Evolutionary conservation across 2,329 filamentous ascomycete species (phyloP), one percentile per base, ranked within the genome.

Genomic region (Chrysosporium keratinophilum): DNA sequence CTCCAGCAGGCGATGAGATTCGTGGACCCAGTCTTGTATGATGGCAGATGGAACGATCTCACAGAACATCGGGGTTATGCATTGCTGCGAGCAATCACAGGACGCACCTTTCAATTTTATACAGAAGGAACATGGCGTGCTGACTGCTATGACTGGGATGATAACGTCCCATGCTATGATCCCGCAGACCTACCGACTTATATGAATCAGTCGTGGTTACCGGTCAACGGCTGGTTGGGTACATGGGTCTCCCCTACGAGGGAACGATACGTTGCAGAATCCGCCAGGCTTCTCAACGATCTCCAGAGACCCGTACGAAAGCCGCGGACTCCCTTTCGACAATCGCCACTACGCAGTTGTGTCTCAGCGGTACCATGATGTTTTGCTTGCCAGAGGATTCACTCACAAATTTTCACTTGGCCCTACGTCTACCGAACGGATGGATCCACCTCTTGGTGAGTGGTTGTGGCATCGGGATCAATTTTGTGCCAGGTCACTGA

Each of bases 1-100:
- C 35, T 57, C 14, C 7, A 37, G 11, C 52, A 57, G 37, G 58
- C 58, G 17, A 50, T 60, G 47, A 58, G 40, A 20, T 55, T 40
- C 23, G 50, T 60, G 39, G 58, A 60, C 12, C 58, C 58, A 1
- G 54, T 60, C 10, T 33, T 58, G 15, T 60, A 55, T 49, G 33
- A 31, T 2, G 58, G 58, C 1, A 33, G 42, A 17, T 45, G 17
- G 19, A n/a, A 35, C 5, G 47, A 50, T 33, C 47, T 60, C 23
- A 20, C 43, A 2, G 12, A 15, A 14, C 28, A 37, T 28, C 52
- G 48, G 2, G 52, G 56, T 5, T 23, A 43, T 28, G 11, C 14
- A 15, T 47, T 58, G 15, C n/a, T 57, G 15, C 53, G 48, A 33
- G 48, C 47, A 17, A 49, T 60, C 28, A 55, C 55, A 7, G 58